phyloP scores from a whole-genome alignment of 2,329 filamentous ascomycete genomes.

The Pseudocercospora crystallina region DNA sequence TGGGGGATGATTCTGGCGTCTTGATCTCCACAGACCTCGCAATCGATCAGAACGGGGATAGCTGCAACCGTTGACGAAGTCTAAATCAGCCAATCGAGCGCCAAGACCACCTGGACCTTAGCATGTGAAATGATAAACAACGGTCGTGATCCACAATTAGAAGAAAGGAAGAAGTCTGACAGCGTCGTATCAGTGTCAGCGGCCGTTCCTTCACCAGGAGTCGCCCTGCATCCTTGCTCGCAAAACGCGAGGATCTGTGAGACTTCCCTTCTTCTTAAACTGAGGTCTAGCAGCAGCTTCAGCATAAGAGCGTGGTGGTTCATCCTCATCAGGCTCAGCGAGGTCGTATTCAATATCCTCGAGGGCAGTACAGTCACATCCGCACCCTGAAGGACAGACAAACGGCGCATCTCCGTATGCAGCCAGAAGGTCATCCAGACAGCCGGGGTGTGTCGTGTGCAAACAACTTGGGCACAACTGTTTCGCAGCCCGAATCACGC shows the following conservation, averaged over 20 bases:
- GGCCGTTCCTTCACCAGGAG: constrained; percentile 11
- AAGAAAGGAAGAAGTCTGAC: background rate
- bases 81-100: too few species aligned
- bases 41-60: too few species aligned
- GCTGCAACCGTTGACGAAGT: too few species aligned
- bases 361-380: constrained; percentile 28
- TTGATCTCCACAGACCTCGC: too few species aligned
- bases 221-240: constrained; percentile 24
- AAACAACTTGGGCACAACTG: constrained; percentile 34
- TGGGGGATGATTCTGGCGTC: too few species aligned
- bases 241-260: constrained; percentile 29
- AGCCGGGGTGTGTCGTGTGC: constrained; percentile 31
- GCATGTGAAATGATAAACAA: too few species aligned
- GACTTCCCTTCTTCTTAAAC: constrained; percentile 25
- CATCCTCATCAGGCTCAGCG: background rate
- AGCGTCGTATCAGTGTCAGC: too few species aligned
- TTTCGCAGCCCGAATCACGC: constrained; percentile 26
- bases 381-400: constrained; percentile 34
- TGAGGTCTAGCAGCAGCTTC: background rate
- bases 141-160: background rate
- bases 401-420: constrained; percentile 17
- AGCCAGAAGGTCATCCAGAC: constrained; percentile 23
- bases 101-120: too few species aligned
- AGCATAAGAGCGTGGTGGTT: background rate
- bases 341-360: constrained; percentile 14